A percentile compares a stretch with the other conserved stretches of the same genome.
These are phyloP conservation scores for Sesbania bispinosa DNA, from an alignment of 306 rosid genomes.

Conservation along the genomic window DNA sequence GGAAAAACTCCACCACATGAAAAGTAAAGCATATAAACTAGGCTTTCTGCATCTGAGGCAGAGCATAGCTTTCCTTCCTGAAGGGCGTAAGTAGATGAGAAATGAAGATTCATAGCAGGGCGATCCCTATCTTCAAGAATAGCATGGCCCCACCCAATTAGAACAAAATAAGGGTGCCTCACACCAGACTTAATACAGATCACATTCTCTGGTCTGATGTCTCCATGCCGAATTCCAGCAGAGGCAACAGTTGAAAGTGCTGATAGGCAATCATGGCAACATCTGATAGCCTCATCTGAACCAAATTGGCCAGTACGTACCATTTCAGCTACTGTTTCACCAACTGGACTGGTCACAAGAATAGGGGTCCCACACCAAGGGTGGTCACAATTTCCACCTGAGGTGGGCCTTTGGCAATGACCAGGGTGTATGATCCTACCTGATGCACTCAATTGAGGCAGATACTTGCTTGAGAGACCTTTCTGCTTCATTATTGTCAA, in stretches of 20 bases:
- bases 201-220: conserved; percentile 87
- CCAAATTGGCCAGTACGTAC: conserved; percentile 61
- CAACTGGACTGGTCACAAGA: conserved; percentile 88
- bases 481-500: conserved; percentile 85
- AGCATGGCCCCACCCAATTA: conserved; percentile 95
- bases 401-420: conserved; percentile 73
- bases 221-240: conserved; percentile 92
- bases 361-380: conserved; percentile 99
- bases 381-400: conserved; percentile 90
- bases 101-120: conserved; percentile 93
- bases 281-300: conserved; percentile 72
- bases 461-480: conserved; percentile 77
- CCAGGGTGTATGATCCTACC: conserved; percentile 98
- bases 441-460: conserved; percentile 83
- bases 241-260: conserved; percentile 80
- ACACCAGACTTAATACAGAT: conserved; percentile 58
- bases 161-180: conserved; percentile 66
- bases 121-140: conserved; percentile 96
- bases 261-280: conserved; percentile 94
- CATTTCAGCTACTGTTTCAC: conserved; percentile 82
- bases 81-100: conserved; percentile 87
- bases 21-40: conserved; percentile 88
- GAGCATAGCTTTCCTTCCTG: conserved; percentile 96
- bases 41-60: conserved; percentile 97
- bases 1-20: conserved; percentile 77